phyloP scores from a whole-genome alignment of 352 stramenopile species.

The Plasmopara muralis region DNA sequence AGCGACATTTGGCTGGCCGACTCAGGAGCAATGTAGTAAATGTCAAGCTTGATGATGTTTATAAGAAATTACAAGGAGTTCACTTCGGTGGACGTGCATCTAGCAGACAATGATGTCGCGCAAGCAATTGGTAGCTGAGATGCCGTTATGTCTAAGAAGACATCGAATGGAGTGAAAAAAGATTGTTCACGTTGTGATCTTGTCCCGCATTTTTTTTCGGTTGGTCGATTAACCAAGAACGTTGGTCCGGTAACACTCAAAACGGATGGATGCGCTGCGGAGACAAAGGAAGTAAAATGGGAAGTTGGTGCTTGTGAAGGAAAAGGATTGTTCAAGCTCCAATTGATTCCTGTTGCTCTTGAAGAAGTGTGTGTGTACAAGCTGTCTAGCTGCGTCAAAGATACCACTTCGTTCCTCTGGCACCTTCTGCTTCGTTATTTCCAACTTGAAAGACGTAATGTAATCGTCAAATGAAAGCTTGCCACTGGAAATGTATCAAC shows the following conservation, averaged over 20 bases:
- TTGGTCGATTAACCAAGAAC: no score
- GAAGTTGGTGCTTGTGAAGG: background rate
- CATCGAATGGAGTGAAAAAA: background rate
- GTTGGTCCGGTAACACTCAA: no score
- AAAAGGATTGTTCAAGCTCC: background rate
- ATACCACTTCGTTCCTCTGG: no score
- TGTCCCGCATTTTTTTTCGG: background rate
- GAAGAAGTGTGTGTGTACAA: no score
- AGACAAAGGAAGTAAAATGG: no score
- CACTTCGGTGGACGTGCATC: background rate
- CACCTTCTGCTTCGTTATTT: no score
- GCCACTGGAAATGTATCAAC: background rate
- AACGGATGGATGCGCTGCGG: no score
- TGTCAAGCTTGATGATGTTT: background rate
- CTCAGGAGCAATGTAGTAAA: background rate
- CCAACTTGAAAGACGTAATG: no score
- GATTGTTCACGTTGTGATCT: background rate
- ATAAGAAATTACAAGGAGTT: background rate
- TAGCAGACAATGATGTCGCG: background rate
- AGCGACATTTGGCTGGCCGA: background rate
- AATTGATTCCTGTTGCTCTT: no score
- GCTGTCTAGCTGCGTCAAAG: no score
- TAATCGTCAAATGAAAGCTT: no score
- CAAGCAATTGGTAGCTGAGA: background rate
- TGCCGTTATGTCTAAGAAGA: background rate